A percentile compares a stretch with the other conserved stretches of the same genome.
Evolutionary conservation across 768 basidiomycete species (phyloP).

Genomic region (Gymnopilus dilepis): DNA sequence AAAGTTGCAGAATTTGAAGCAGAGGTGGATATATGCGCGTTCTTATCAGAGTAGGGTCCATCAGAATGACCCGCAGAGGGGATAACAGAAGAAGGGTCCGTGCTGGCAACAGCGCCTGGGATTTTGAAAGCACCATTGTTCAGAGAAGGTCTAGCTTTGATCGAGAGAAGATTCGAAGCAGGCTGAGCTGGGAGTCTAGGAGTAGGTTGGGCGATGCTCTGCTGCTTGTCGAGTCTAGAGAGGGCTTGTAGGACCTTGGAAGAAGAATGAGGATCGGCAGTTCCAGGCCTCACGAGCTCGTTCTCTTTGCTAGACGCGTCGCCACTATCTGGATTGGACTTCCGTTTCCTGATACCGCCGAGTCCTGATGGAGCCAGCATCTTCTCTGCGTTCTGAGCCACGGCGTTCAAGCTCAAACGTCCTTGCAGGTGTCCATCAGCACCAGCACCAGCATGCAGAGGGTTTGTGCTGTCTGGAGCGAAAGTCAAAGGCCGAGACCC

Average conservation of each 20-base stretch:
- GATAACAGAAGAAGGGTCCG: conserved; percentile 19
- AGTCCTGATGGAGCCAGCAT: conserved; percentile 20
- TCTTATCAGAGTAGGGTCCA: conserved; percentile 13
- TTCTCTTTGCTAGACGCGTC: conserved; percentile 15
- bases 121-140: neutral
- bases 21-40: conserved; percentile 36
- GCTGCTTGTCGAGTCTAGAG: neutral
- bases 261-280: conserved; percentile 31
- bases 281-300: conserved; percentile 29
- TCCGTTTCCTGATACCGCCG: conserved; percentile 16
- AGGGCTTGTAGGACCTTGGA: conserved; percentile 5
- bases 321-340: conserved; percentile 15
- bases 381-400: too few species aligned
- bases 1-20: neutral
- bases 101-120: conserved; percentile 19
- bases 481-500: neutral
- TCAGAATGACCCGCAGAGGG: conserved; percentile 9
- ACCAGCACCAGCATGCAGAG: conserved; percentile 12
- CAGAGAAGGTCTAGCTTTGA: conserved; percentile 9
- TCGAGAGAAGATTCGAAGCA: conserved; percentile 26
- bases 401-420: too few species aligned
- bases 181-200: conserved; percentile 28
- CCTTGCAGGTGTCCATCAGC: neutral
- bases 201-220: conserved; percentile 27
- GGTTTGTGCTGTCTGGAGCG: conserved; percentile 13